These are phyloP conservation scores for Coprinopsis marcescibilis DNA, from an alignment of 768 basidiomycete species.

Conservation along the genomic window DNA sequence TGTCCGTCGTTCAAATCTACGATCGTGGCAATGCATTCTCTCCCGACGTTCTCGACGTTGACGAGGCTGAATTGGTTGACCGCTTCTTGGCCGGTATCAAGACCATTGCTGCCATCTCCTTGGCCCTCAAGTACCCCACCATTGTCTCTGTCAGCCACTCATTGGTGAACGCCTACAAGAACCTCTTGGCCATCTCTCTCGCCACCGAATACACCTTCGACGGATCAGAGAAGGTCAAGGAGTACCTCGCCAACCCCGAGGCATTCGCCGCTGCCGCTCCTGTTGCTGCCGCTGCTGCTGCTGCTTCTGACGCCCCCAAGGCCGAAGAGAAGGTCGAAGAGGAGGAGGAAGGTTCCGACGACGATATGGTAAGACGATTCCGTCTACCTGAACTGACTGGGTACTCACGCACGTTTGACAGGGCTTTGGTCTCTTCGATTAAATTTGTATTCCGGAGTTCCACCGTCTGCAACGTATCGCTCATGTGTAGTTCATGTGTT, in stretches of 20 bases:
- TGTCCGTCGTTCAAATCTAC: conserved; percentile 96
- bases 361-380: conserved; percentile 67
- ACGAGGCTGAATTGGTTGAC: conserved; percentile 85
- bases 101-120: conserved; percentile 92
- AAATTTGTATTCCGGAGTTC: conserved; percentile 21
- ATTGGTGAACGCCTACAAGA: conserved; percentile 99
- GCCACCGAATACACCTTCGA: conserved; percentile 94
- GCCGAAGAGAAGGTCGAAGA: conserved; percentile 76
- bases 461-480: neutral
- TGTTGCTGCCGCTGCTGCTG: conserved; percentile 47
- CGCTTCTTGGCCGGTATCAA: conserved; percentile 92
- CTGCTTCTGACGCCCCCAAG: conserved; percentile 52
- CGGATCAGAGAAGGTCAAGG: conserved; percentile 92
- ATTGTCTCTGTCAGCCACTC: conserved; percentile 91
- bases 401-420: conserved; percentile 29
- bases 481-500: conserved; percentile 13
- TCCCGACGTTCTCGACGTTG: conserved; percentile 86
- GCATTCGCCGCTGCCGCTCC: conserved; percentile 88
- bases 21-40: conserved; percentile 91
- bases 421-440: conserved; percentile 97
- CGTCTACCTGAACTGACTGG: neutral
- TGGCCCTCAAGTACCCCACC: conserved; percentile 95
- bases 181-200: conserved; percentile 83
- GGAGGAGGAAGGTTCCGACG: conserved; percentile 83
- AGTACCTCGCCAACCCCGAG: conserved; percentile 95